Evolutionary conservation across 805 yeast species (phyloP).

Genomic region (Lachancea lanzarotensis): DNA sequence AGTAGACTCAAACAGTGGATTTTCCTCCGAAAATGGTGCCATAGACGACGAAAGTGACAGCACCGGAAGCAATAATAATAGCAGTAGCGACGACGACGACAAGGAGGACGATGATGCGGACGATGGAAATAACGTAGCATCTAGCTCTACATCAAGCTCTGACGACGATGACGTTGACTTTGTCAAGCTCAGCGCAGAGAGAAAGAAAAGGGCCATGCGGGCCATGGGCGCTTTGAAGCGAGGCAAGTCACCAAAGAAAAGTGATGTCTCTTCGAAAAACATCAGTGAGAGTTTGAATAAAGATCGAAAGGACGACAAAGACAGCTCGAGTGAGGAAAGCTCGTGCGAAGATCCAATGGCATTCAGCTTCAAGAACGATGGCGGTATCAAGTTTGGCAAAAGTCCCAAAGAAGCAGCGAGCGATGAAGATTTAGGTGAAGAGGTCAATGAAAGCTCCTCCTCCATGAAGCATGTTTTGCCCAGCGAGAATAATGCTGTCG

Average conservation of each 20-base stretch:
- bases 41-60: conserved; percentile 26
- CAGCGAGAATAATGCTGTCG: conserved; percentile 13
- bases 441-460: conserved; percentile 7
- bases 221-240: conserved; percentile 36
- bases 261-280: conserved; percentile 12
- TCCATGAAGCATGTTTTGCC: not conserved
- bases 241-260: conserved; percentile 30
- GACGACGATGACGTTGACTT: conserved; percentile 68
- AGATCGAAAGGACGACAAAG: conserved; percentile 5
- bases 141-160: conserved; percentile 36
- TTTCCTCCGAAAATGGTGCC: conserved; percentile 22
- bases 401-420: conserved; percentile 6
- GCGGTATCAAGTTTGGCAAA: conserved; percentile 35
- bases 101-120: conserved; percentile 28
- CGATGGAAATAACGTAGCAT: conserved; percentile 32
- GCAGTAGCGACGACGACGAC: conserved; percentile 30
- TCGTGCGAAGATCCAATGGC: conserved; percentile 51
- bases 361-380: conserved; percentile 25
- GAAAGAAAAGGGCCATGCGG: conserved; percentile 50
- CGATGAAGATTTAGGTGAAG: conserved; percentile 36
- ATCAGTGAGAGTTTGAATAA: conserved; percentile 17
- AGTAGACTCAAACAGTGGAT: conserved; percentile 10
- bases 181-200: conserved; percentile 62
- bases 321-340: conserved; percentile 23
- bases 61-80: not conserved